These are phyloP conservation scores for Blastobotrys attinorum DNA, from an alignment of 805 yeast genomes.

Conservation along the genomic window DNA sequence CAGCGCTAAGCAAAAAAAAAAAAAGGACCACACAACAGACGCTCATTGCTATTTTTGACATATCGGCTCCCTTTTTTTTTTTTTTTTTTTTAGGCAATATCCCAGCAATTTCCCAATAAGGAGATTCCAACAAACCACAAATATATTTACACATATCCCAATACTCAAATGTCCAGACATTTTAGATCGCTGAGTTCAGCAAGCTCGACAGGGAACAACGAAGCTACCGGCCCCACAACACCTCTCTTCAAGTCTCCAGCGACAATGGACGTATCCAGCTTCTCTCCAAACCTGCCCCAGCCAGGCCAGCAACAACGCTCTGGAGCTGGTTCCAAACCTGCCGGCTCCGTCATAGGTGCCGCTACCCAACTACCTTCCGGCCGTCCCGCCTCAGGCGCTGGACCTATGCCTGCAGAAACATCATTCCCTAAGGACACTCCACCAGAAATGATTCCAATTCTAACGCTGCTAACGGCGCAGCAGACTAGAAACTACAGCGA, in stretches of 20 bases:
- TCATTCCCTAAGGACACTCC: slow-evolving; percentile 35
- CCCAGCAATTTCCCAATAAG: too few relatives aligned
- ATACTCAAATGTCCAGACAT: background rate
- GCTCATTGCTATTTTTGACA: too few relatives aligned
- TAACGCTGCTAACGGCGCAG: slow-evolving; percentile 64
- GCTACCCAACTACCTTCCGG: background rate
- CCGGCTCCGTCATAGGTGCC: background rate
- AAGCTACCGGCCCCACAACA: background rate
- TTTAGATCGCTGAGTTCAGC: background rate
- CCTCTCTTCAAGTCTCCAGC: slow-evolving; percentile 11
- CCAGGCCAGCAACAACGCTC: background rate
- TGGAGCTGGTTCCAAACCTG: background rate
- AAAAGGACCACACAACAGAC: too few relatives aligned
- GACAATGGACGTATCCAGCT: slow-evolving; percentile 9
- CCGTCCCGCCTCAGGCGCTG: background rate
- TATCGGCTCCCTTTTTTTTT: too few relatives aligned
- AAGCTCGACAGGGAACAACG: background rate
- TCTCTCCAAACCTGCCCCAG: slow-evolving; percentile 6
- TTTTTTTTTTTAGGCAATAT: too few relatives aligned
- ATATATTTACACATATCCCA: too few relatives aligned
- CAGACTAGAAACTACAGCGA: slow-evolving; percentile 55
- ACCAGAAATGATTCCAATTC: slow-evolving; percentile 62
- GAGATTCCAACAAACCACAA: too few relatives aligned
- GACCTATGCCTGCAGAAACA: background rate
- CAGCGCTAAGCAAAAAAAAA: too few relatives aligned